Base-by-base conservation (phyloP, 2,329 filamentous ascomycete genomes). In the Calonectria multiphialidica region DNA sequence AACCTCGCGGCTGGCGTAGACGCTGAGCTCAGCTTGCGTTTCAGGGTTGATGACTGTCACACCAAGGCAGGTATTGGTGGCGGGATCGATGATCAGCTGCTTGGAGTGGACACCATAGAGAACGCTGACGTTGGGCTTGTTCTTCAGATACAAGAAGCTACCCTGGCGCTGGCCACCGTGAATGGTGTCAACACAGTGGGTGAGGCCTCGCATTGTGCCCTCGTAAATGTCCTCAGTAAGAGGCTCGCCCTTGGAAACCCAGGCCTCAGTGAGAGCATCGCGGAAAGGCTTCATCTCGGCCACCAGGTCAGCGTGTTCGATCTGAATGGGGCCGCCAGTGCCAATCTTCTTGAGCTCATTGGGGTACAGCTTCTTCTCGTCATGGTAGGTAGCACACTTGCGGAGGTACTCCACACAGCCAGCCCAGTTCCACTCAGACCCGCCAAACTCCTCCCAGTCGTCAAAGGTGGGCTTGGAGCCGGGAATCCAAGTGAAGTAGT, bases 381-480 rank as follows among this genome's bases (percentile, higher is more conserved):
- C 89, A 72, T 90, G 87, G 78, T 91, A 92, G 25, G 86, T 90
- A 0, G 84, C 88, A 23, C 85, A 84, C 66, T 91, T 91, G 72
- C 86, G 84, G 10, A 91, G 82, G 74, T 91, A 91, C 4, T 84
- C 82, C 2, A 87, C 82, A 40, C 84, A 82, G 12, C 79, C 82
- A 4, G 90, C 71, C 73, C 74, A 92, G 0, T 83, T 91, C 91
- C 91, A 93, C 62, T 89, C 86, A 76, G 94, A 90, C 6, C 93
- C 94, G 61, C 93, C 93, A 42, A 89, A 89, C 81, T 94, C 93
- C 16, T 91, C 91, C 86, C 93, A 90, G 23, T 92, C 92, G 79
- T 95, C 89, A 75, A 90, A 92, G 1, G 90, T 92, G 1, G 84
- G 84, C 66, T 87, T 87, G 65, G 86, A 89, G 5, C 90, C 91